Evolutionary conservation across 169 alveolate species (phyloP).

Genomic region (Eimeria zaria): DNA sequence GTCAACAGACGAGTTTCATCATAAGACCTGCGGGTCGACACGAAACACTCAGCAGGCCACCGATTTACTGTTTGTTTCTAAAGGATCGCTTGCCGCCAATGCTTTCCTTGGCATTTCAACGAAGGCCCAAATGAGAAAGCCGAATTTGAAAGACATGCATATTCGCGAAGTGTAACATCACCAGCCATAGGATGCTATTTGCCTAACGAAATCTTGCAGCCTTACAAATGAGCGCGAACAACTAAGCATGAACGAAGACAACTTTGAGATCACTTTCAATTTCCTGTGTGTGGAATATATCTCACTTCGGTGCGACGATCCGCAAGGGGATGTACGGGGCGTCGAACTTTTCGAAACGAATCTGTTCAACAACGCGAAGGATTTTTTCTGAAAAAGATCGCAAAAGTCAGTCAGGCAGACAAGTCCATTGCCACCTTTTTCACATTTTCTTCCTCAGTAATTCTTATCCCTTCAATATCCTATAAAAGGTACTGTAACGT

Average conservation of each 20-base stretch:
- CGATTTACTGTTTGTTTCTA: neutral
- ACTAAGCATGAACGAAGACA: neutral
- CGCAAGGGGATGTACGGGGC: slow-evolving; percentile 81
- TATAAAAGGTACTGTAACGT: neutral
- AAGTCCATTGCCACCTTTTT: neutral
- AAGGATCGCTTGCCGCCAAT: neutral
- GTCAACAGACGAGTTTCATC: slow-evolving; percentile 82
- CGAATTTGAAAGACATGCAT: neutral
- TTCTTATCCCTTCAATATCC: neutral
- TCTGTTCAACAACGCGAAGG: slow-evolving; percentile 78
- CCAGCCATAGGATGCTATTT: neutral
- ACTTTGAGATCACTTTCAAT: neutral
- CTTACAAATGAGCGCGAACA: too few species aligned
- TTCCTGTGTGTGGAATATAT: neutral
- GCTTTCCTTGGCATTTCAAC: neutral
- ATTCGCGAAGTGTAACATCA: neutral
- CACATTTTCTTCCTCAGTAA: neutral
- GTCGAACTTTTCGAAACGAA: slow-evolving; percentile 67
- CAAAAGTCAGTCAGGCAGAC: neutral
- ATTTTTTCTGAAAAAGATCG: slow-evolving; percentile 18
- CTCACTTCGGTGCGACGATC: slow-evolving; percentile 79
- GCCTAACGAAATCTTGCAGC: neutral
- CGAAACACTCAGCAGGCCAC: neutral
- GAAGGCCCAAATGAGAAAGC: neutral
- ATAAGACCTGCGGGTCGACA: slow-evolving; percentile 51